Base-by-base conservation (phyloP, 305 asterid species). In the Fraxinus baroniana region DNA sequence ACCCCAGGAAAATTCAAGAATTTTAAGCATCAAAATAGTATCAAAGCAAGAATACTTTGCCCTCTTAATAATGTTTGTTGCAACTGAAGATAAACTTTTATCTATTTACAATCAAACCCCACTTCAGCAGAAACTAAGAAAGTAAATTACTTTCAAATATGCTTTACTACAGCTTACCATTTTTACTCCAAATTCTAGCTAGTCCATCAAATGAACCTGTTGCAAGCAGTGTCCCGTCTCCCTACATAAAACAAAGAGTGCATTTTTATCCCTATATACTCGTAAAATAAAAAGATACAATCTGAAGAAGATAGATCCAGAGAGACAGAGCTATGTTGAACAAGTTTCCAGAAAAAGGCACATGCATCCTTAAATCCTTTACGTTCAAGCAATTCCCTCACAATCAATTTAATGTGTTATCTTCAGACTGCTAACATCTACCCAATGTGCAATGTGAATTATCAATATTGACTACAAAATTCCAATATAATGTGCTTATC, bases 101-200 rank as follows among this genome's bases (percentile, higher is more conserved):
- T 64, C 17, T 20, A 7, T 64, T 64, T 24, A 64, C 15, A 64
- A 64, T 22, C 15, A 22, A 64, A 22, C 17, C 72, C 33, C 2
- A 64, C 32, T 9, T 22, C 72, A 20, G 33, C 72, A 64, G 2
- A 64, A 64, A 64, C 5, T 64, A 22, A 60, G 26, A 60, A 57
- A 64, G 32, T 64, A 64, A 20, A 22, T 7, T 64, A 22, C 33
- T 64, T 64, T 24, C 72, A 64, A 64, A 22, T 24, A 24, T 24
- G 72, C 33, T 20, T 73, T 73, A 17, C 22, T 15, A 35, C 17
- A 68, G 62, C 88, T 84, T 76, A 87, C 88, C 88, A 74, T 83
- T 83, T 39, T 35, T 57, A 30, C 64, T 84, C 87, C 87, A 87
- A 39, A 87, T 64, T 87, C 86, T 87, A 26, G 86, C 88, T 78